Percentiles rank a stretch among this genome's conserved stretches.
phyloP scores from a whole-genome alignment of 176 grass and related monocot species.

The Carex myosuroides region DNA sequence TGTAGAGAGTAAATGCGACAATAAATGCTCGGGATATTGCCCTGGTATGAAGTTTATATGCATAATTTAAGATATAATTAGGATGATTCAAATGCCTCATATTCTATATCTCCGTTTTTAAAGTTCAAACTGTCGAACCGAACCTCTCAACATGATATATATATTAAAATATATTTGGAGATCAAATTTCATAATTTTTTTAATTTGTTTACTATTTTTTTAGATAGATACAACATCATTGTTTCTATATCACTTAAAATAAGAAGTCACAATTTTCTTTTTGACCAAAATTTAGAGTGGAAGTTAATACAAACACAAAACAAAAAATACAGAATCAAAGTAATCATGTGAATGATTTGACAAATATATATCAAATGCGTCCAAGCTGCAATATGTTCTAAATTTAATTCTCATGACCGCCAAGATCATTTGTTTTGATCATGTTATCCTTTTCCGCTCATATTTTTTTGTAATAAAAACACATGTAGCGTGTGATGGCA shows the following conservation, averaged over 20 bases:
- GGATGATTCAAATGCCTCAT: no score
- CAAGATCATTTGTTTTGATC: not conserved
- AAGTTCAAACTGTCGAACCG: no score
- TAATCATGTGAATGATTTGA: not conserved
- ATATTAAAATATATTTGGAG: no score
- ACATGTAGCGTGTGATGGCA: slow-evolving; percentile 74
- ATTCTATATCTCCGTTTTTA: no score
- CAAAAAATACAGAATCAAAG: not conserved
- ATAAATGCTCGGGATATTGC: slow-evolving; percentile 36
- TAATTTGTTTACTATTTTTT: no score
- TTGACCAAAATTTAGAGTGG: not conserved
- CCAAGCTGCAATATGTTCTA: not conserved
- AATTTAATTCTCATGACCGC: not conserved
- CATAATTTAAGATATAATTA: no score
- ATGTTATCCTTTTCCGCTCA: not conserved
- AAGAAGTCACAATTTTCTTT: not conserved
- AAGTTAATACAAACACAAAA: not conserved
- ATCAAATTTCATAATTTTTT: no score
- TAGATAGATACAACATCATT: no score
- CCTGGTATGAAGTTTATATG: slow-evolving; percentile 28
- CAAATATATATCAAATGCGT: not conserved
- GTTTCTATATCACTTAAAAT: not conserved
- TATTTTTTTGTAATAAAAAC: not conserved
- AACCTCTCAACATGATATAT: no score
- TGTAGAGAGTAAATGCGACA: slow-evolving; percentile 1